phyloP scores from a whole-genome alignment of 2,329 filamentous ascomycete species.

The Aphanoascus verrucosus region DNA sequence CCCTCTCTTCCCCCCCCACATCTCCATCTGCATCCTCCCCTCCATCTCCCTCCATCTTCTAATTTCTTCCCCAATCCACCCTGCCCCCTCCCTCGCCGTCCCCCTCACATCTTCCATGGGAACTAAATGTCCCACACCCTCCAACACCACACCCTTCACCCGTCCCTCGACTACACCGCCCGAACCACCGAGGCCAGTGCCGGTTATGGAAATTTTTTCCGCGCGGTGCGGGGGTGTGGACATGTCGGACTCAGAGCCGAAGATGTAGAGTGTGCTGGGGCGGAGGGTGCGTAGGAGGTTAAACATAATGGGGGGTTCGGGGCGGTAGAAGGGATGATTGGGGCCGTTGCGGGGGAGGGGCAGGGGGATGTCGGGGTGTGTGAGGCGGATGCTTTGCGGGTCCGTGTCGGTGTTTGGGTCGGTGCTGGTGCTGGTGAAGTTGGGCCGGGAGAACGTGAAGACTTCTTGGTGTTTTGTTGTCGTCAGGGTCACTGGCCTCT shows the following conservation, averaged over 20 bases:
- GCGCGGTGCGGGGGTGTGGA: conserved; percentile 30
- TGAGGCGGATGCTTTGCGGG: conserved; percentile 31
- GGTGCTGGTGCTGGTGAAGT: conserved; percentile 49
- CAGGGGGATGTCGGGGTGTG: conserved; percentile 36
- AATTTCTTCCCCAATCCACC: conserved; percentile 49
- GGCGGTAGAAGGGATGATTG: conserved; percentile 36
- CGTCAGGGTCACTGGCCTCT: conserved; percentile 56
- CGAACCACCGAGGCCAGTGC: conserved; percentile 32
- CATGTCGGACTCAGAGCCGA: conserved; percentile 36
- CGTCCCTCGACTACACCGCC: conserved; percentile 53
- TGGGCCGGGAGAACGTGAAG: conserved; percentile 40
- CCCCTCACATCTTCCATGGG: conserved; percentile 65
- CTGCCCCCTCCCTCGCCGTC: conserved; percentile 51
- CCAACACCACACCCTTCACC: conserved; percentile 54
- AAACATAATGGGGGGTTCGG: conserved; percentile 33
- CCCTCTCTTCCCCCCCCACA: conserved; percentile 40
- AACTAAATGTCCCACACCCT: conserved; percentile 64
- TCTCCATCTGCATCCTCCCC: conserved; percentile 48
- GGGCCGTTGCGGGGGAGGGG: conserved; percentile 19
- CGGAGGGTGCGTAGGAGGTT: conserved; percentile 34
- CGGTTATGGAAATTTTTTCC: conserved; percentile 34
- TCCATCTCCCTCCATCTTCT: too few species aligned
- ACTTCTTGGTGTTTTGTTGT: conserved; percentile 87
- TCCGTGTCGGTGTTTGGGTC: too few species aligned
- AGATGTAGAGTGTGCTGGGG: conserved; percentile 38